Base-by-base conservation (phyloP, 768 basidiomycete genomes). In the Clavaria fumosa region DNA sequence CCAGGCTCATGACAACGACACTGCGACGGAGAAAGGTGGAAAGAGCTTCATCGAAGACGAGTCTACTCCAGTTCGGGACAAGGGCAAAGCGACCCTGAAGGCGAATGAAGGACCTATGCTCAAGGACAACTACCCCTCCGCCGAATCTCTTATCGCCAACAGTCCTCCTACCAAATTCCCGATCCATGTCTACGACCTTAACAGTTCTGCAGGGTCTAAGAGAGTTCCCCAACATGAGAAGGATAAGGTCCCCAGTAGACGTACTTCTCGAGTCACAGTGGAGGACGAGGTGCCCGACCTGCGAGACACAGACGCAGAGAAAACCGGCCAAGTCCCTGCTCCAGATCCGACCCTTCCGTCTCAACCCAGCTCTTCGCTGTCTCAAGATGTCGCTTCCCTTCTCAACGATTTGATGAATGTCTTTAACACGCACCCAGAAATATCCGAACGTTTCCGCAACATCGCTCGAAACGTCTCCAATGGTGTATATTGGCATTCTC, bases 401-500 rank as follows among this genome's bases (percentile, higher is more conserved):
- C 55, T 86, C 40, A 63, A 62, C 21, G 64, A 64, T 2, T 52
- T 85, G 39, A 67, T 66, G 28, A 57, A 53, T n/a, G 62, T 75
- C 21, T 51, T 84, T 30, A 58, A 67, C 0, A 53, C 69, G 4
- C 78, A 85, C 46, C 83, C 83, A 3, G 80, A 86, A 44, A 53
- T 86, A 7, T 68, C 76, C 3, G 75, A 79, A 39, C 67, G 67
- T 31, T 51, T 86, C 39, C 74, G 71, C 40, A 75, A 69, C 49
- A 69, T 86, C 23, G 52, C 73, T 31, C 59, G 60, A 35, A 80
- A 84, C 45, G 61, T 75, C 3, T 60, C 65, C 4, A 70, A 60
- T 35, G 82, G 80, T 17, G 60, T 67, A 6, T 85, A 86, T 50
- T 86, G 78, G 80, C 53, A 59, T 23, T 53, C 64, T 20, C 78